Base-by-base conservation (phyloP, 106 monocot species). In the Triglochin maritima region DNA sequence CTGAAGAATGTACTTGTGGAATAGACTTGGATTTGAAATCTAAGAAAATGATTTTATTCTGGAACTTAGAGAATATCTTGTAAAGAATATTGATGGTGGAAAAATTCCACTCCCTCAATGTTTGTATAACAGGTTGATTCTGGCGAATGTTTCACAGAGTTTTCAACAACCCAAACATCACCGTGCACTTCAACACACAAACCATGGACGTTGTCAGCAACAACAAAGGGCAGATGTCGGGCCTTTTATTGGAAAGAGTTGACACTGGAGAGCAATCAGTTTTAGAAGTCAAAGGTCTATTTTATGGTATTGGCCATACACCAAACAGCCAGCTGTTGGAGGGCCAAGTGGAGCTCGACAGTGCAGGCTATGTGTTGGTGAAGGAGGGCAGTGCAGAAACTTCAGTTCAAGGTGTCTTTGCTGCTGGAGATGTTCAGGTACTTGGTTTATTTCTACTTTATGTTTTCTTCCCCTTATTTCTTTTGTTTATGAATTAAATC, bases 81-180 rank as follows among this genome's bases (percentile, higher is more conserved):
- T 62, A 64, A 77, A 77, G 29, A 69, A 17, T 73, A 56, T 78
- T 81, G 41, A 67, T 80, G 62, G 79, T 67, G 69, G 68, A 59
- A 68, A 82, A 80, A 74, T 83, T 81, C 88, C 76, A 88, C 77
- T 82, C 72, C 83, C 85, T 87, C 77, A 76, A 83, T 95, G 89
- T 89, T 76, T 89, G 79, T 90, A 88, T 96, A 96, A 96, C 95
- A 90, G 95, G 92, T 87, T 92, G 79, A 80, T 92, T 92, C 81
- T 87, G 95, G 90, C 83, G 90, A 87, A 96, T 96, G 90, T 96
- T 96, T 90, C 80, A 83, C 88, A 96, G 95, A 96, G 90, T 96
- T 74, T 70, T 87, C 83, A 90, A 80, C 95, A 96, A 88, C 67
- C 85, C 85, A 50, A 96, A 88, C 78, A 59, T 96, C 58, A 96